Percentiles rank a stretch among this genome's conserved stretches.
These are phyloP conservation scores for Hanseniaspora mollemarum DNA, from an alignment of 805 yeast genomes.

Conservation along the genomic window DNA sequence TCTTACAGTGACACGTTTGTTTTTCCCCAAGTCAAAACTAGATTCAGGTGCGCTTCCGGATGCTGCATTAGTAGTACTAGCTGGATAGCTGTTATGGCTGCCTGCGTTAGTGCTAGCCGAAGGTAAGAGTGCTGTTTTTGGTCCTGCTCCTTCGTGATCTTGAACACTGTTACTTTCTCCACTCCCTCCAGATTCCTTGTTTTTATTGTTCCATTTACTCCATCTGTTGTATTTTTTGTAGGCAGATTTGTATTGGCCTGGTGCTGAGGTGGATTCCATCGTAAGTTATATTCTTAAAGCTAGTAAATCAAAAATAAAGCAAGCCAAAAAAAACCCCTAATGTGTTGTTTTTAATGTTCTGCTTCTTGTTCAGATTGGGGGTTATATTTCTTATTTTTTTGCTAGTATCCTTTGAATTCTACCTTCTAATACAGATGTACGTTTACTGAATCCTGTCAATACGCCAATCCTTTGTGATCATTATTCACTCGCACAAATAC, in stretches of 20 bases:
- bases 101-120: not conserved
- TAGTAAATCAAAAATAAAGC: not conserved
- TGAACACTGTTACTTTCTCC: no score
- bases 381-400: no score
- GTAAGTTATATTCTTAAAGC: not conserved
- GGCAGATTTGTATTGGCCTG: slow-evolving; percentile 15
- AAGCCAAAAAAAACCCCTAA: no score
- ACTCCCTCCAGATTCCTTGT: slow-evolving; percentile 4
- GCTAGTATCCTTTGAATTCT: no score
- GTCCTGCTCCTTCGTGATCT: not conserved
- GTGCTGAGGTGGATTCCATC: slow-evolving; percentile 13
- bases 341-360: no score
- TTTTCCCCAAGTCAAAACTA: slow-evolving; percentile 39
- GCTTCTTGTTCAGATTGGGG: no score
- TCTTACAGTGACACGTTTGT: slow-evolving; percentile 62
- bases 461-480: no score
- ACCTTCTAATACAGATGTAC: no score
- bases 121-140: not conserved
- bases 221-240: slow-evolving; percentile 12
- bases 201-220: slow-evolving; percentile 14
- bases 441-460: no score
- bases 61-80: slow-evolving; percentile 14
- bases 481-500: no score
- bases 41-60: slow-evolving; percentile 22
- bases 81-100: slow-evolving; percentile 3